These are phyloP conservation scores for Quercus bicolor DNA, from an alignment of 306 rosid genomes.

Conservation along the genomic window DNA sequence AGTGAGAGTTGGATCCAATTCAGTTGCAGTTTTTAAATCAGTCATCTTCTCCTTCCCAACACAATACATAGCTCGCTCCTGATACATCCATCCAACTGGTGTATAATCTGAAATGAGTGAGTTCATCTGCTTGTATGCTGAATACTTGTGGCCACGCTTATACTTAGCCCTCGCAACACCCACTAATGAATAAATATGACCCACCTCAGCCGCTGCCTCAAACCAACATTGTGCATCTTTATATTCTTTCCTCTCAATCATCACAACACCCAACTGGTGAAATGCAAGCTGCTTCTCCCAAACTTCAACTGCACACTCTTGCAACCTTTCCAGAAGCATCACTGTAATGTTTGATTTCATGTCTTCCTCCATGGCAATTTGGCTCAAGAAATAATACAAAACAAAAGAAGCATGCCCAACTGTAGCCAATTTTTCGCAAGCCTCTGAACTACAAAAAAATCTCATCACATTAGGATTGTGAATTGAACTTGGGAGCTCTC, in stretches of 20 bases:
- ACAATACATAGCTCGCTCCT: conserved; percentile 80
- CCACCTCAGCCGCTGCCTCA: conserved; percentile 60
- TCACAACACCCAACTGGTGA: conserved; percentile 77
- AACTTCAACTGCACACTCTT: conserved; percentile 56
- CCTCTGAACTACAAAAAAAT: conserved; percentile 66
- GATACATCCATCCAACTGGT: conserved; percentile 93
- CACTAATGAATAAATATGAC: conserved; percentile 68
- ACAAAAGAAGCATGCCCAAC: conserved; percentile 65
- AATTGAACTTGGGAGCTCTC: conserved; percentile 72
- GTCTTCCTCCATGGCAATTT: conserved; percentile 80
- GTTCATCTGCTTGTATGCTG: conserved; percentile 72
- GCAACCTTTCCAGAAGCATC: conserved; percentile 82
- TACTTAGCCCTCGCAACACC: conserved; percentile 82
- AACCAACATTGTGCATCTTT: conserved; percentile 78
- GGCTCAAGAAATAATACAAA: conserved; percentile 73
- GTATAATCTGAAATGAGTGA: conserved; percentile 56
- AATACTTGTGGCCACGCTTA: conserved; percentile 74
- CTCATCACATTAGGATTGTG: conserved; percentile 43
- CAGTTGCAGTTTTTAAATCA: conserved; percentile 70
- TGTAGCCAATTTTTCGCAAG: conserved; percentile 54
- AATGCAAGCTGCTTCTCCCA: conserved; percentile 81
- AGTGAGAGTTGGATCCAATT: conserved; percentile 75
- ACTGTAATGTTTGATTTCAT: conserved; percentile 76
- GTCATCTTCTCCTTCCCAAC: conserved; percentile 69
- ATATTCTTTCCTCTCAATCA: conserved; percentile 78